Evolutionary conservation across 2,329 filamentous ascomycete species (phyloP), one percentile per base, ranked within the genome.

Genomic region (Exophiala calicioides): DNA sequence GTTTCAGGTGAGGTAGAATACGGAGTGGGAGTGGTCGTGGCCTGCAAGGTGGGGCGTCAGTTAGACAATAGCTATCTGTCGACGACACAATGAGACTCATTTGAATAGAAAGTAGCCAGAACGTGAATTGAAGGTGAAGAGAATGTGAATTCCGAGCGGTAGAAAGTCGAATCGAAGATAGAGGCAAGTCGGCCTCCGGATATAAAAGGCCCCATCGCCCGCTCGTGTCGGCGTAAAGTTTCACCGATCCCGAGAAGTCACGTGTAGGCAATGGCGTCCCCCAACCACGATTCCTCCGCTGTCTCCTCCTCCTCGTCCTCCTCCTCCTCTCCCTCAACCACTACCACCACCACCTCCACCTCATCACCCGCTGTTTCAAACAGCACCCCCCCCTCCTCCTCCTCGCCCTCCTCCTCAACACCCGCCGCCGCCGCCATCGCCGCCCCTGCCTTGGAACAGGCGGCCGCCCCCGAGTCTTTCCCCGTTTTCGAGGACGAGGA

Each of bases 401-500:
- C 39, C 24, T 33, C 45, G 26, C n/a, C 39, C 36, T 29, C 30
- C 23, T 23, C 34, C 33, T 27, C 38, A 13, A 30, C 37, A 12
- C 20, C 12, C 46, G 19, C 29, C 43, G 23, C 24, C 36, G 23
- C 40, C 38, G 40, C 39, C 33, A 30, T 41, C 44, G 43, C 44
- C 40, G 24, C 38, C 44, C 12, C 31, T 16, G 18, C 33, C 29
- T 35, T 47, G 31, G 33, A 45, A 15, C 31, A 32, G 41, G 45
- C 36, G 45, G 45, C 24, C 34, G 38, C 27, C 29, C 12, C 36
- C 37, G 49, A 52, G 33, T 30, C 36, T 23, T 55, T 55, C 29
- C 52, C 52, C 8, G 49, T 52, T 24, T 50, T 55, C 39, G 45
- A 52, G 20, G 52, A 55, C 32, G 46, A 44, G 34, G 20, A 9